A percentile compares a stretch with the other conserved stretches of the same genome.
These are phyloP conservation scores for Rhizopogon vesiculosus DNA, from an alignment of 768 basidiomycete species.

Conservation along the genomic window DNA sequence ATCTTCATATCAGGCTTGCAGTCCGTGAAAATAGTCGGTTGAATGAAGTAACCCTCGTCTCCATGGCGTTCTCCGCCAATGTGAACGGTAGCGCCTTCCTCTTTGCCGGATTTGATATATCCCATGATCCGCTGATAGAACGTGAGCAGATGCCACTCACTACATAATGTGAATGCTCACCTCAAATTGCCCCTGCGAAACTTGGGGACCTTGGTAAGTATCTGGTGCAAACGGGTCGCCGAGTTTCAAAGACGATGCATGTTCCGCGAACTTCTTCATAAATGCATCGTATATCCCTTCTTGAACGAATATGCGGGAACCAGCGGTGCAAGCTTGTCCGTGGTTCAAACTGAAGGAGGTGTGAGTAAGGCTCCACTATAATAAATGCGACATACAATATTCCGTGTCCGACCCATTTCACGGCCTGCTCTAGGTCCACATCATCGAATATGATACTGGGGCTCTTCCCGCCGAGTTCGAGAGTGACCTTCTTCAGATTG, in stretches of 20 bases:
- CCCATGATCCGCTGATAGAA: constrained; percentile 46
- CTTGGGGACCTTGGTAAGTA: constrained; percentile 43
- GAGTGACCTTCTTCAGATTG: constrained; percentile 67
- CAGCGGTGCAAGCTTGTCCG: constrained; percentile 48
- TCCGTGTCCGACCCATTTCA: constrained; percentile 54
- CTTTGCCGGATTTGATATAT: constrained; percentile 58
- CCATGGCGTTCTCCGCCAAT: constrained; percentile 51
- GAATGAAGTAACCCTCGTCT: constrained; percentile 55
- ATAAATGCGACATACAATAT: constrained; percentile 42
- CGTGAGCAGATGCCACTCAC: not conserved
- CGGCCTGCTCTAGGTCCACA: constrained; percentile 53
- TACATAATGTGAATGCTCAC: constrained; percentile 9
- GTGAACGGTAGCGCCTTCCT: constrained; percentile 55
- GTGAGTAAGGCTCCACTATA: not conserved
- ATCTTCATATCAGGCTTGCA: constrained; percentile 52
- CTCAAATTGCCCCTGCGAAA: constrained; percentile 44
- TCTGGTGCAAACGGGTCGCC: constrained; percentile 41
- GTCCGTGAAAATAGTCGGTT: constrained; percentile 62
- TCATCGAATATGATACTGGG: constrained; percentile 60
- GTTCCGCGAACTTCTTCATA: constrained; percentile 37
- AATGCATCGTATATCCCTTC: constrained; percentile 55
- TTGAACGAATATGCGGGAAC: constrained; percentile 56
- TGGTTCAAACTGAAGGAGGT: constrained; percentile 23
- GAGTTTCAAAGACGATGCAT: constrained; percentile 26
- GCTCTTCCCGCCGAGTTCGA: constrained; percentile 73